Conservation (phyloP, 345 rosid genomes). For the Populus tremula region DNA sequence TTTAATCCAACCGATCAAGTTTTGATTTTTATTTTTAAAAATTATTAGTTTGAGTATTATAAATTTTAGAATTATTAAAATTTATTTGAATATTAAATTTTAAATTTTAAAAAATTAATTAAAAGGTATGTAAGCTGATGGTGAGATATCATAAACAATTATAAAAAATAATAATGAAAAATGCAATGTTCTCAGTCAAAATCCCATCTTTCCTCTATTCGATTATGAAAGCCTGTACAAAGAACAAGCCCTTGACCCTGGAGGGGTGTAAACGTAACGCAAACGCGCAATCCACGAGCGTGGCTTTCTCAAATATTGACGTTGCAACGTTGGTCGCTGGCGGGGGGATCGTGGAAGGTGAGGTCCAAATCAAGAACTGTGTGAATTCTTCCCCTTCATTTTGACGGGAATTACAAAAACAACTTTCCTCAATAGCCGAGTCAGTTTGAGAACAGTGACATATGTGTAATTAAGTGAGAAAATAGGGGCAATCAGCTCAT, state of each 20-base stretch:
- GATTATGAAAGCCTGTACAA: not conserved
- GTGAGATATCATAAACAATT: no score
- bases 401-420: not conserved
- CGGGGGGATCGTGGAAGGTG: conserved; percentile 12
- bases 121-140: no score
- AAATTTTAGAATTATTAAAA: no score
- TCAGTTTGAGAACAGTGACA: not conserved
- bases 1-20: accelerated
- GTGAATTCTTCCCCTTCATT: not conserved
- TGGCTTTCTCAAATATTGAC: conserved; percentile 23
- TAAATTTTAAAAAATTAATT: no score
- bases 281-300: conserved; percentile 44
- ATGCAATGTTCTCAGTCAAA: not conserved
- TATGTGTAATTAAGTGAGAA: not conserved
- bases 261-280: conserved; percentile 29
- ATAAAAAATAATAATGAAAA: not conserved
- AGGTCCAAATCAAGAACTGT: not conserved
- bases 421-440: not conserved
- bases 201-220: not conserved
- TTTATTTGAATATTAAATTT: no score
- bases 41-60: no score
- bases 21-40: no score
- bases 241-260: not conserved
- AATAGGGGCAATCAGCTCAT: not conserved
- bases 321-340: conserved; percentile 10